Conservation (phyloP, 1,139 yeast genomes). For the Geotrichum phurueaensis region DNA sequence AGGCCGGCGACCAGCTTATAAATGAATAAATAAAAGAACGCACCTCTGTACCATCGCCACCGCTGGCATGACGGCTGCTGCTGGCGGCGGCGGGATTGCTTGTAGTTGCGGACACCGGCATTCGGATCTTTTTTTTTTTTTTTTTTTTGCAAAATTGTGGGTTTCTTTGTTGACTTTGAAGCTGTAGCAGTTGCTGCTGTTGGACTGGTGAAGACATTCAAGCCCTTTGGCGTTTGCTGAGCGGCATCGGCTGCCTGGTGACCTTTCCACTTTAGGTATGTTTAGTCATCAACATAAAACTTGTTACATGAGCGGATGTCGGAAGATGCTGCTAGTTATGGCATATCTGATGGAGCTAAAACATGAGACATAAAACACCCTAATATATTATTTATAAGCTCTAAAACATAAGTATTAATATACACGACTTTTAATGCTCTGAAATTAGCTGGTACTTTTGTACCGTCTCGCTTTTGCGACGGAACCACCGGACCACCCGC, state of each 20-base stretch:
- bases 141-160: too few relatives aligned
- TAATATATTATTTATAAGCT: background rate
- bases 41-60: background rate
- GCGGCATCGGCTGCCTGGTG: background rate
- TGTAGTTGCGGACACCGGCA: background rate
- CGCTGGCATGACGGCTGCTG: background rate
- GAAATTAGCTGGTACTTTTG: background rate
- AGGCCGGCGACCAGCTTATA: background rate
- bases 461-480: background rate
- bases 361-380: background rate
- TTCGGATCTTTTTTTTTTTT: background rate
- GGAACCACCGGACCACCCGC: background rate
- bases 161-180: too few relatives aligned
- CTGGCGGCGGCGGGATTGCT: background rate
- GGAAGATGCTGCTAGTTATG: background rate
- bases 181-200: too few relatives aligned
- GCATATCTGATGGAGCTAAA: background rate
- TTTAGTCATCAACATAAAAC: background rate
- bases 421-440: background rate
- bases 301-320: background rate
- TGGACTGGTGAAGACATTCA: background rate
- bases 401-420: background rate
- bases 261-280: background rate
- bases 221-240: background rate
- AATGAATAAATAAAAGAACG: background rate